Conservation (phyloP, 139 green algal genomes). For the Tetradesmus lagerheimii region DNA sequence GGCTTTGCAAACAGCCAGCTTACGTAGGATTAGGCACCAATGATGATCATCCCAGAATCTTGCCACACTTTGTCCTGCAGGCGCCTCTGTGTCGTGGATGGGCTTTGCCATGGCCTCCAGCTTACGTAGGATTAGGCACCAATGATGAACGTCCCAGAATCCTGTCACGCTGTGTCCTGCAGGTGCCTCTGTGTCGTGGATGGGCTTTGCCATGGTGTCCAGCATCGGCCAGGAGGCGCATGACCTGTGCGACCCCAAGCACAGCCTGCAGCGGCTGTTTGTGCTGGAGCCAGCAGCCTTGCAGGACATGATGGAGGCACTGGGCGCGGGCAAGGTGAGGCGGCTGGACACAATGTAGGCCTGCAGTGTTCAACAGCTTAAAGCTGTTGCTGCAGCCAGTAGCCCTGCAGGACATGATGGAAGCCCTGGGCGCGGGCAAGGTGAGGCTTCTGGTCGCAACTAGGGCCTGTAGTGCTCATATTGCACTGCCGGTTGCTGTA, state of each 20-base stretch:
- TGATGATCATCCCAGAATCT: too few relatives aligned
- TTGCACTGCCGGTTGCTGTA: neutral
- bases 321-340: constrained; percentile 38
- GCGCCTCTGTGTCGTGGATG: constrained; percentile 49
- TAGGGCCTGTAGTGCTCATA: neutral
- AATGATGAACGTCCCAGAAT: too few relatives aligned
- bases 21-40: too few relatives aligned
- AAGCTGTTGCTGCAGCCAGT: constrained; percentile 4
- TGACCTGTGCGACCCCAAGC: neutral
- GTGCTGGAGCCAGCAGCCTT: constrained; percentile 30
- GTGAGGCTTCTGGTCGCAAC: neutral
- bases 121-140: too few relatives aligned
- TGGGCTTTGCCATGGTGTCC: constrained; percentile 51
- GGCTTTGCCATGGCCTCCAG: too few relatives aligned
- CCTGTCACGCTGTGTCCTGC: too few relatives aligned
- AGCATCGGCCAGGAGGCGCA: neutral
- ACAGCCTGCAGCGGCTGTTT: constrained; percentile 52
- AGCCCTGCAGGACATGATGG: constrained; percentile 44
- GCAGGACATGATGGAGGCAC: constrained; percentile 31
- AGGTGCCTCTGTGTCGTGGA: constrained; percentile 48
- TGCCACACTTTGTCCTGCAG: too few relatives aligned
- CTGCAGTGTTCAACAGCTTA: neutral
- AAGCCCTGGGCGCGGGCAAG: constrained; percentile 25
- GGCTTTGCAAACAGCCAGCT: too few relatives aligned
- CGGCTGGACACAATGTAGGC: neutral